Conservation (phyloP, 1,284 basidiomycete species). For the Albatrellus sp. region DNA sequence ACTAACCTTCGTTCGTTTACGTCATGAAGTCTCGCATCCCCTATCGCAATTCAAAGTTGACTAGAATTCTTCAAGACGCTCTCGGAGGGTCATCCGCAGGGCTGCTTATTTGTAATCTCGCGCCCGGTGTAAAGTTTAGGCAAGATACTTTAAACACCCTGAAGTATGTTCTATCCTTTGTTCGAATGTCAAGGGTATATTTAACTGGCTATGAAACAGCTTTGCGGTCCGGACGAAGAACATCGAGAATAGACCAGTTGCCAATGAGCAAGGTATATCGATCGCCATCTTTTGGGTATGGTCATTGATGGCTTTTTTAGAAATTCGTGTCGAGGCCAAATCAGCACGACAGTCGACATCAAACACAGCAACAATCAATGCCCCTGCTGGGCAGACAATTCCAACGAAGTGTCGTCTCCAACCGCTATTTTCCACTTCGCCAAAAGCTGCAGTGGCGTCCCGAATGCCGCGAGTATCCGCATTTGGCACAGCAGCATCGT, state of each 20-base stretch:
- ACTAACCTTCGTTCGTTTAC: not conserved
- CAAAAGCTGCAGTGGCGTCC: conserved; percentile 12
- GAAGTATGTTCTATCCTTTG: conserved; percentile 33
- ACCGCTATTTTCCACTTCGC: too few relatives aligned
- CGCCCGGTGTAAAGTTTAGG: conserved; percentile 66
- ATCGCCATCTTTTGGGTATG: too few relatives aligned
- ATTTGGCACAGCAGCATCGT: conserved; percentile 10
- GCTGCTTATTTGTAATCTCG: conserved; percentile 73
- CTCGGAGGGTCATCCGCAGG: conserved; percentile 69
- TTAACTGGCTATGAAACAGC: conserved; percentile 22
- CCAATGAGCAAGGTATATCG: conserved; percentile 56
- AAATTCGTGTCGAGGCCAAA: too few relatives aligned
- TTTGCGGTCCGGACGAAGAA: conserved; percentile 73
- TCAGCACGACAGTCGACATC: too few relatives aligned
- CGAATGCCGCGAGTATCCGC: conserved; percentile 20
- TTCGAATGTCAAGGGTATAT: not conserved
- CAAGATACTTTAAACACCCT: conserved; percentile 78
- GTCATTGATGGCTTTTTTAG: too few relatives aligned
- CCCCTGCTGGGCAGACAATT: too few relatives aligned
- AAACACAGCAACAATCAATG: too few relatives aligned
- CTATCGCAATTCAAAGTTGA: conserved; percentile 76
- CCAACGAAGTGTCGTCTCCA: too few relatives aligned
- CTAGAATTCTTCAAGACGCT: conserved; percentile 74
- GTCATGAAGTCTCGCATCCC: conserved; percentile 54
- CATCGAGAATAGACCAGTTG: conserved; percentile 63